Conservation (phyloP, 2,329 filamentous ascomycete genomes). For the Alternaria ventricosa region DNA sequence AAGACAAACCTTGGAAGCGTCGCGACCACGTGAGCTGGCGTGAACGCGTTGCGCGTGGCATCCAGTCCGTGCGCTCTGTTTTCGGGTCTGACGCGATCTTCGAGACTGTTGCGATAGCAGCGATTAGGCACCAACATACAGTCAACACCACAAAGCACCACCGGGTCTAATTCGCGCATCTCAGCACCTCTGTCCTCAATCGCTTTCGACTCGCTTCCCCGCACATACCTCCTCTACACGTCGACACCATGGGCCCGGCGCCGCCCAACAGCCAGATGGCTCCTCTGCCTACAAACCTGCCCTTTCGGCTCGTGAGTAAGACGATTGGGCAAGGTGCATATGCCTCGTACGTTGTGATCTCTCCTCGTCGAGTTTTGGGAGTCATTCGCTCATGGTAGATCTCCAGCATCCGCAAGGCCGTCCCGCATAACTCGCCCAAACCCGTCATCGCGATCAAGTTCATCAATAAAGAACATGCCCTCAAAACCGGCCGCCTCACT, state of each 20-base stretch:
- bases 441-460: conserved; percentile 97
- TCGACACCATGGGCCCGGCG: conserved; percentile 27
- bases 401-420: conserved; percentile 80
- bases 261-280: conserved; percentile 75
- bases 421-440: conserved; percentile 69
- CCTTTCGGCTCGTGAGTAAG: conserved; percentile 93
- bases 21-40: conserved; percentile 11
- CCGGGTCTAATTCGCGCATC: neutral
- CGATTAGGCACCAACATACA: neutral
- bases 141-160: neutral
- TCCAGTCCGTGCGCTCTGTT: conserved; percentile 7
- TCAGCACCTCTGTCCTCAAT: neutral
- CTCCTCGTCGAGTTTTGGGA: neutral
- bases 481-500: conserved; percentile 85
- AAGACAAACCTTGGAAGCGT: neutral
- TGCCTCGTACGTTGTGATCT: conserved; percentile 70
- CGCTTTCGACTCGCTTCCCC: neutral
- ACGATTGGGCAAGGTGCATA: conserved; percentile 97
- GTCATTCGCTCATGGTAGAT: neutral
- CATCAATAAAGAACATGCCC: conserved; percentile 96
- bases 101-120: neutral
- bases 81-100: conserved; percentile 5
- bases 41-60: conserved; percentile 5
- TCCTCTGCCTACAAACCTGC: conserved; percentile 81
- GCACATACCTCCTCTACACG: neutral